Evolutionary conservation across 345 rosid genomes (phyloP), one percentile per base, ranked within the genome.

Genomic region (Rhizophora mangle): DNA sequence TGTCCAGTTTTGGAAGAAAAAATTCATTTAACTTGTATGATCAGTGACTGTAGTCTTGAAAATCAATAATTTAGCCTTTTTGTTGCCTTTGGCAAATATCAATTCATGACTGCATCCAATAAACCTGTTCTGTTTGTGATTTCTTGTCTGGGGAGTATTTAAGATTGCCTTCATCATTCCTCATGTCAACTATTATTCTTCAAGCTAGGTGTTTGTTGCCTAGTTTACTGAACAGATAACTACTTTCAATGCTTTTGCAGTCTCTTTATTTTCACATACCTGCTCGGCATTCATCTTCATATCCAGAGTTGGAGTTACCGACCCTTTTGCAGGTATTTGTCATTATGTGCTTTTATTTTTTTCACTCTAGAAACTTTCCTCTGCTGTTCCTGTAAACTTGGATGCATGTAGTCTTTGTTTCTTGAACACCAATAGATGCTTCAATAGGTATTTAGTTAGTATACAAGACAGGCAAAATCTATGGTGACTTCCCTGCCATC

Each of bases 181-280:
- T 43, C 39, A 26, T 60, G 34, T 47, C 7, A 34, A 53, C 60
- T 31, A 51, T 59, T n/a, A 30, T 53, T 32, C 11, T 36, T 46
- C 26, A 24, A 11, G 11, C 19, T 30, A 2, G 5, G 18, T 61
- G 29, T 32, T 26, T 6, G 6, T 64, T 16, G 53, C 32, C 32
- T 46, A 56, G 31, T 26, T 64, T 66, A 62, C 59, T 32, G 8
- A 62, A 62, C 66, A 75, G 68, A 83, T 34, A 34, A 68, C 32
- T 62, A 11, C 24, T 58, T 79, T 54, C 52, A 30, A 65, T 56
- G 63, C 47, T 80, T 36, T n/a, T 73, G 63, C 96, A 91, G 98
- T 83, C 86, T 73, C 89, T 94, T 76, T 88, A 82, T 83, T 83
- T 94, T 71, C 98, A 94, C 77, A 83, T 94, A 70, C 97, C 97